Evolutionary conservation across 495 filamentous ascomycete genomes (phyloP).

Genomic region (Neurospora terricola): DNA sequence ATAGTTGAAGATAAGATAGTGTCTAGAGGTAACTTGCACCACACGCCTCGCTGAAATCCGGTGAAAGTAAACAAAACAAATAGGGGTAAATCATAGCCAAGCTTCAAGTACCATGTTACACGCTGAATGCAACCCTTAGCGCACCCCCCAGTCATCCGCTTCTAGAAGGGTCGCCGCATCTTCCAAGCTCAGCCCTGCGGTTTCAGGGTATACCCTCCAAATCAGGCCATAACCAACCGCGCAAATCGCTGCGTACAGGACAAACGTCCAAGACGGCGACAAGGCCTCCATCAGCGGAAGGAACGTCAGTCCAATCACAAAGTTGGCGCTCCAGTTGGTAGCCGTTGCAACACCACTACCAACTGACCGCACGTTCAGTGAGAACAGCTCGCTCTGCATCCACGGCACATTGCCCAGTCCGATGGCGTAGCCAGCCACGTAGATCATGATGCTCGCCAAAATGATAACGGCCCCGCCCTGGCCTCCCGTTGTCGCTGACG

Average conservation of each 20-base stretch:
- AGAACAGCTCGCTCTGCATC: slow-evolving; percentile 89
- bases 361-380: slow-evolving; percentile 68
- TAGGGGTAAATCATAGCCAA: neutral
- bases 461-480: slow-evolving; percentile 44
- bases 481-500: slow-evolving; percentile 6
- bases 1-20: neutral
- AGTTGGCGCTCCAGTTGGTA: slow-evolving; percentile 85
- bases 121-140: slow-evolving; percentile 11
- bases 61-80: neutral
- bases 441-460: slow-evolving; percentile 63
- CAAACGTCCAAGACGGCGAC: slow-evolving; percentile 69
- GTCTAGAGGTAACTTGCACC: neutral
- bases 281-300: slow-evolving; percentile 74
- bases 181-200: slow-evolving; percentile 69
- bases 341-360: slow-evolving; percentile 77
- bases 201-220: slow-evolving; percentile 75
- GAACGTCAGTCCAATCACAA: slow-evolving; percentile 79
- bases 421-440: slow-evolving; percentile 74
- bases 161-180: slow-evolving; percentile 66
- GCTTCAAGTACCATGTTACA: neutral
- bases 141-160: slow-evolving; percentile 61
- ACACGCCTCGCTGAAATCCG: neutral
- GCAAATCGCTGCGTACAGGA: slow-evolving; percentile 63
- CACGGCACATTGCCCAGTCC: slow-evolving; percentile 90
- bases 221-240: slow-evolving; percentile 53